These are phyloP conservation scores for Debaryomyces maramus DNA, from an alignment of 805 yeast genomes.

Conservation along the genomic window DNA sequence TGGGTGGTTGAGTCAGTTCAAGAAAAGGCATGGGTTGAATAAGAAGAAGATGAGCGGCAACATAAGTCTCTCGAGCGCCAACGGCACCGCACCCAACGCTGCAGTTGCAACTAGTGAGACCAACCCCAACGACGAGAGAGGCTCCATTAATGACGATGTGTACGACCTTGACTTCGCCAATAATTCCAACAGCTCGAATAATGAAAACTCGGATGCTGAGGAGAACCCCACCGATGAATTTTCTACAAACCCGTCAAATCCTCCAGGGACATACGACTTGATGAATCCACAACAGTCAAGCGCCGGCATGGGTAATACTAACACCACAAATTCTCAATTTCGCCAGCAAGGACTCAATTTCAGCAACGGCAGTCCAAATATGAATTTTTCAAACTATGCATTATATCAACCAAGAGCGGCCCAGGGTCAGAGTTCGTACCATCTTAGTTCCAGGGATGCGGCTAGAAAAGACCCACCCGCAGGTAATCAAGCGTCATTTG, in stretches of 20 bases:
- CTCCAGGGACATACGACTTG: conserved; percentile 17
- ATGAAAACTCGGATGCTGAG: conserved; percentile 3
- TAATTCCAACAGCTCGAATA: conserved; percentile 6
- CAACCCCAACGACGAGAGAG: conserved; percentile 4
- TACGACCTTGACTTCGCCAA: conserved; percentile 17
- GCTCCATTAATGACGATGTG: conserved; percentile 11
- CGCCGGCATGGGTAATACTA: conserved; percentile 7
- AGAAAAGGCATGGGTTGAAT: conserved; percentile 54
- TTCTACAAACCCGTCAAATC: conserved; percentile 5
- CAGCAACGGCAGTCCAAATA: conserved; percentile 16
- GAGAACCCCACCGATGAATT: conserved; percentile 9
- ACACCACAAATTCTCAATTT: conserved; percentile 21
- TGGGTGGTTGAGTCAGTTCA: conserved; percentile 64
- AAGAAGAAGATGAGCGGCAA: conserved; percentile 28
- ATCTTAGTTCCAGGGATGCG: neutral
- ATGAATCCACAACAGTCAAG: conserved; percentile 17
- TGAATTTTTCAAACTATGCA: conserved; percentile 15
- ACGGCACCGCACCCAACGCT: conserved; percentile 1
- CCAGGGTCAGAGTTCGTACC: conserved; percentile 7
- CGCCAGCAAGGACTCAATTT: conserved; percentile 27
- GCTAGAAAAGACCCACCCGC: neutral
- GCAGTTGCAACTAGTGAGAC: neutral
- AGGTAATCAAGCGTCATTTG: conserved; percentile 8
- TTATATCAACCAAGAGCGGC: conserved; percentile 14
- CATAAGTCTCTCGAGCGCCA: conserved; percentile 1